Evolutionary conservation across 331 rosid genomes (phyloP).

Genomic region (Phaseolus coccineus): DNA sequence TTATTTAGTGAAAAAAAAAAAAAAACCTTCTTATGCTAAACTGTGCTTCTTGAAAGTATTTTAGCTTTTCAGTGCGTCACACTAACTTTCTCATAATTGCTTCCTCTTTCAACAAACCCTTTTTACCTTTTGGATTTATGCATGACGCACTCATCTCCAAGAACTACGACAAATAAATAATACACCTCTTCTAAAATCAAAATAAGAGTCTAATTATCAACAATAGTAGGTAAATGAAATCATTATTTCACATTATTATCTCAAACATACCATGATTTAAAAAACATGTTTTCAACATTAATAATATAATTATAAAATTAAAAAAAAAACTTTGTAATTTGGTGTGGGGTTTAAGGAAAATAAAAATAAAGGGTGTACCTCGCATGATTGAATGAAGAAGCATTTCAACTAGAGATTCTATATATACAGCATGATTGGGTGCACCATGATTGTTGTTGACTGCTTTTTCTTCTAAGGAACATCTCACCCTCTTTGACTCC

Average conservation of each 20-base stretch:
- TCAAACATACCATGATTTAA: too few relatives aligned
- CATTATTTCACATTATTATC: too few relatives aligned
- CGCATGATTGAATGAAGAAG: constrained; percentile 46
- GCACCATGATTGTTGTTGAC: constrained; percentile 84
- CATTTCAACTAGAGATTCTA: constrained; percentile 67
- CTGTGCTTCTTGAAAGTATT: constrained; percentile 44
- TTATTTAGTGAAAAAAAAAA: neutral
- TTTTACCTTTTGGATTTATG: constrained; percentile 58
- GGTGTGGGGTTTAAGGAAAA: neutral
- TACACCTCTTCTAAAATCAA: too few relatives aligned
- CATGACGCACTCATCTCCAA: constrained; percentile 60
- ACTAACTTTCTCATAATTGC: constrained; percentile 34
- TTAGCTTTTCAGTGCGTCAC: constrained; percentile 58
- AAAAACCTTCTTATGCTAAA: constrained; percentile 13
- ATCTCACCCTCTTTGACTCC: constrained; percentile 64
- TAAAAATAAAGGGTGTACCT: neutral
- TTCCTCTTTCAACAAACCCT: constrained; percentile 50
- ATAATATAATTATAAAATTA: neutral
- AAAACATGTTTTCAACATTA: too few relatives aligned
- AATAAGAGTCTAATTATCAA: too few relatives aligned
- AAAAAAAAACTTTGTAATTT: constrained; percentile 15
- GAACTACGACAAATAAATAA: too few relatives aligned
- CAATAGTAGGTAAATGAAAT: too few relatives aligned
- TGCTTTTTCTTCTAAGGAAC: constrained; percentile 64
- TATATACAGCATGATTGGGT: constrained; percentile 64